Base-by-base conservation (phyloP, 441 rosid genomes). In the Macaranga tanarius region DNA sequence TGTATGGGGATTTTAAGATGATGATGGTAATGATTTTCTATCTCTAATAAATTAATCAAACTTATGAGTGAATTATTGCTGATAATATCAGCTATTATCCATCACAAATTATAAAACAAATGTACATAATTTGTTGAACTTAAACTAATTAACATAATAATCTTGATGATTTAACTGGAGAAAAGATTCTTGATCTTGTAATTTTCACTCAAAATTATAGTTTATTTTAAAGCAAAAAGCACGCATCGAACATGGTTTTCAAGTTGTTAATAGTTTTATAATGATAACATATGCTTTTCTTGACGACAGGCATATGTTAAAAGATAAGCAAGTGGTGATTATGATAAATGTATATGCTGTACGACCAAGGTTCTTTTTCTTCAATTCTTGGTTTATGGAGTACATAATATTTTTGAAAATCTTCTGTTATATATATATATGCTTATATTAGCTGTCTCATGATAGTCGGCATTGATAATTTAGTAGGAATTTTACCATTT, bases 241-340 rank as follows among this genome's bases (percentile, higher is more conserved):
- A 16, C 22, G 78, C 52, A 19, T 23, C 10, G 71, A 76, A 25
- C n/a, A 42, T 58, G 40, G 62, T 50, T 50, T 17, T 60, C 61
- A 40, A 22, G 50, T 55, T 50, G 26, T 13, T 66, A 26, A 17
- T 28, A 25, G 9, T 48, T 66, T 16, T 10, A 26, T 20, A 5
- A 34, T 26, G n/a, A n/a, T n/a, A n/a, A n/a, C n/a, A n/a, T n/a
- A 42, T 2, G 42, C 25, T 57, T 57, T 57, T 70, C 40, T 70
- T 62, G n/a, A 71, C 40, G 34, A 44, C 69, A 64, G 23, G 45
- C 20, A 40, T 51, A 63, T 40, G 40, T 26, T 22, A 72, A 38
- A 62, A 16, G 40, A 7, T 20, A 22, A 51, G 0, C 58, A 0
- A 65, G 58, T 28, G 47, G 58, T 20, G 17, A 47, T 73, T 65